These are phyloP conservation scores for Trichoderma atroviride DNA, from an alignment of 2,329 filamentous ascomycete genomes.

Conservation along the genomic window DNA sequence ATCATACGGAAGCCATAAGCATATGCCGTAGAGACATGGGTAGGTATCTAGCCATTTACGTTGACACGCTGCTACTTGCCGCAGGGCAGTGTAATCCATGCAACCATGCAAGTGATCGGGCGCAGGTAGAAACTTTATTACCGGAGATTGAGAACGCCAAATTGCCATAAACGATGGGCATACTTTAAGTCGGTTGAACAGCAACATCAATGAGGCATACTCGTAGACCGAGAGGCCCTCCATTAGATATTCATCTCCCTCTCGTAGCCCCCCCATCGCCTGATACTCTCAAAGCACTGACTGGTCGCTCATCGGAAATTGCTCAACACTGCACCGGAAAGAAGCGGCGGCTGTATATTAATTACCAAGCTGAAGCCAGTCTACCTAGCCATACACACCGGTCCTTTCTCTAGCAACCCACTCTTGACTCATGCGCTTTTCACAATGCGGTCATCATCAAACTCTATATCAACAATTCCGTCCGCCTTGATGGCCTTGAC, in stretches of 20 bases:
- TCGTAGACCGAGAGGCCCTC: neutral
- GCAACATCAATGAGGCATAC: neutral
- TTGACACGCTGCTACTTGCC: neutral
- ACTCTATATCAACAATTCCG: conserved; percentile 81
- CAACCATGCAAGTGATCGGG: neutral
- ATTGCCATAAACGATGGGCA: neutral
- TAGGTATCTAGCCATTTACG: neutral
- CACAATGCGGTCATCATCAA: conserved; percentile 77
- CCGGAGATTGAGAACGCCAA: neutral
- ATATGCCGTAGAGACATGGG: neutral
- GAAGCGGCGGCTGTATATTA: conserved; percentile 18
- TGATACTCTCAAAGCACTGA: neutral
- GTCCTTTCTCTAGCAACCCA: conserved; percentile 26
- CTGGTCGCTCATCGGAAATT: neutral
- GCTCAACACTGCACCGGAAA: conserved; percentile 9
- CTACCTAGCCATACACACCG: conserved; percentile 46
- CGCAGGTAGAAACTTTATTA: neutral
- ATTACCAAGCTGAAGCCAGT: conserved; percentile 28
- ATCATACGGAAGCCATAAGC: neutral
- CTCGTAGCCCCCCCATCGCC: neutral
- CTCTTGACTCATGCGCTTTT: conserved; percentile 54
- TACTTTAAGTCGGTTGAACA: neutral
- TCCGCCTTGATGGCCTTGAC: conserved; percentile 97
- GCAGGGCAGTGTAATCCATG: neutral
- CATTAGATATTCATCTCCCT: neutral